Conservation (phyloP, 179 eudicot genomes). For the Camellia oleifera region DNA sequence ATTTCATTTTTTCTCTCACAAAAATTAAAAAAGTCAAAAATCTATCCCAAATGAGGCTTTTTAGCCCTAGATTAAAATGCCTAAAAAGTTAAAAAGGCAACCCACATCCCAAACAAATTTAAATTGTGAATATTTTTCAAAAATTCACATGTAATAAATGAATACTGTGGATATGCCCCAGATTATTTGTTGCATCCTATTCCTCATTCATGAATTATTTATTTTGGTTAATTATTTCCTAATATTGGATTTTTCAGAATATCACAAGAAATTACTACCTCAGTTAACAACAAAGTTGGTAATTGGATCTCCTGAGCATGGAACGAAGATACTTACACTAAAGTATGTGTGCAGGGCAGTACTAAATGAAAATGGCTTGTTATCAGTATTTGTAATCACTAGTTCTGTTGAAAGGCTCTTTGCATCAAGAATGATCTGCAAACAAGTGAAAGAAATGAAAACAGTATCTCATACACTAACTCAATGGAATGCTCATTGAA, state of each 20-base stretch:
- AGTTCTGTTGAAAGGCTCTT: constrained; percentile 83
- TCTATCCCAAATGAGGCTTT: no score
- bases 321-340: constrained; percentile 49
- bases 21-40: no score
- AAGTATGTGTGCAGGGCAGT: constrained; percentile 96
- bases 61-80: no score
- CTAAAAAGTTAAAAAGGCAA: no score
- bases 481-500: background rate
- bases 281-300: background rate
- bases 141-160: background rate
- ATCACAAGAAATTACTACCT: background rate
- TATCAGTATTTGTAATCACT: constrained; percentile 73
- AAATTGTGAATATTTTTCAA: background rate
- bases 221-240: background rate
- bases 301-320: constrained; percentile 1
- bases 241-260: background rate
- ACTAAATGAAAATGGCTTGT: constrained; percentile 73
- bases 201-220: background rate
- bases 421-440: constrained; percentile 75
- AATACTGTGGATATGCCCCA: constrained; percentile 1
- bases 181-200: background rate
- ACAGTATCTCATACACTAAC: constrained; percentile 1
- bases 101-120: no score
- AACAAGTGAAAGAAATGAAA: constrained; percentile 20
- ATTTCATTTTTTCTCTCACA: no score